Percentiles rank a stretch among this genome's conserved stretches.
Evolutionary conservation across 805 yeast genomes (phyloP).

Genomic region (Spathaspora gorwiae): DNA sequence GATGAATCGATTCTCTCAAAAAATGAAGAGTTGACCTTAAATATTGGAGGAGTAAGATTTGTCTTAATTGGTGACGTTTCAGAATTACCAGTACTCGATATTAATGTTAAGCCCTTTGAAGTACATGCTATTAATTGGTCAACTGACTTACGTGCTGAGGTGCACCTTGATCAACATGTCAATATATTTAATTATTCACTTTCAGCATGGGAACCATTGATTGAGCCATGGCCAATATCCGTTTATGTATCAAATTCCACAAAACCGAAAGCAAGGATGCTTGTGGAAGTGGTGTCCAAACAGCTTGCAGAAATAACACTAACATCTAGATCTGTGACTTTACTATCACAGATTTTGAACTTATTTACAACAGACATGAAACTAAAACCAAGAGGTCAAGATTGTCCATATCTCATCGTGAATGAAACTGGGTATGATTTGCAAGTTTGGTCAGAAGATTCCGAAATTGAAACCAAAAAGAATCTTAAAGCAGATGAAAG

Average conservation of each 20-base stretch:
- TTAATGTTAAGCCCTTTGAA: constrained; percentile 66
- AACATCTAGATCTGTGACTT: constrained; percentile 75
- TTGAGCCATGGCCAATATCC: constrained; percentile 84
- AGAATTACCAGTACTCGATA: constrained; percentile 82
- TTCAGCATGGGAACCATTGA: constrained; percentile 91
- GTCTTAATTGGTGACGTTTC: constrained; percentile 88
- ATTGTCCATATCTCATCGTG: constrained; percentile 72
- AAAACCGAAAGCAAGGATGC: constrained; percentile 44
- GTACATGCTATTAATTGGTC: constrained; percentile 79
- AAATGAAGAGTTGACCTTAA: constrained; percentile 64
- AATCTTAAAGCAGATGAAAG: constrained; percentile 44
- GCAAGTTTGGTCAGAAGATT: constrained; percentile 72
- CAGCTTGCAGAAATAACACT: constrained; percentile 74
- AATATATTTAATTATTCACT: constrained; percentile 84
- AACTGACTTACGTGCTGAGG: constrained; percentile 67
- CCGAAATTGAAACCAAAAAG: constrained; percentile 17
- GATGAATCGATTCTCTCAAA: constrained; percentile 34
- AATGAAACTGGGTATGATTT: constrained; percentile 84
- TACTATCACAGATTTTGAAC: constrained; percentile 63
- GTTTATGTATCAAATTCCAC: constrained; percentile 55
- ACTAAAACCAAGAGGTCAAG: constrained; percentile 66
- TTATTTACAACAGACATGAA: constrained; percentile 51
- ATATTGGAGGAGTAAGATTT: constrained; percentile 70
- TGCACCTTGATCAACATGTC: constrained; percentile 58
- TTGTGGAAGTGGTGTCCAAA: constrained; percentile 70